Base-by-base conservation (phyloP, 768 basidiomycete genomes). In the Boletellus sp. region DNA sequence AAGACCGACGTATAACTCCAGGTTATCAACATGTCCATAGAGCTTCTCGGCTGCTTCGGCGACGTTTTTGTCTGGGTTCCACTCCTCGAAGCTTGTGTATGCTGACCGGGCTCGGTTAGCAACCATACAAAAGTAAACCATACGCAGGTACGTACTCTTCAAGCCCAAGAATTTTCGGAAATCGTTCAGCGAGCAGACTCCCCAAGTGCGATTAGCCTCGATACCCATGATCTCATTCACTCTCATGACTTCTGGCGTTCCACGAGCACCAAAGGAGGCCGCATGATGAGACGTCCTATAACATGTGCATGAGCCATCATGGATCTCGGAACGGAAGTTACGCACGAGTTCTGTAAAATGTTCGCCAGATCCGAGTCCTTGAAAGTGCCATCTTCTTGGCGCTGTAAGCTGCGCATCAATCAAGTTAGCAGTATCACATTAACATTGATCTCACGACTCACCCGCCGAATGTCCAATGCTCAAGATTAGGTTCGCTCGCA, bases 211-310 rank as follows among this genome's bases (percentile, higher is more conserved):
- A 60, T 79, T 85, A 50, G 84, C 75, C 57, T 87, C 81, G 40
- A 93, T 91, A 36, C 88, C 88, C 87, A 93, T 86, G 35, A 91
- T 74, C 63, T 94, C 91, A 53, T 90, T 79, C 22, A 90, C 61
- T 37, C 78, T 81, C 84, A 92, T 87, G 41, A 78, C 66, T n/a
- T 66, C 75, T 41, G 90, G 90, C 2, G 86, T 90, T 6, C 85
- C 81, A 17, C 86, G 80, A 19, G 90, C 90, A 48, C 85, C 73
- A 70, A 91, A 92, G 15, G 83, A 75, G 45, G 72, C 83, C 9
- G 89, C 90, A 38, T 84, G 78, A 52, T 84, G 77, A 52, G 84
- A 80, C 0, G 86, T 88, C 13, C 87, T 89, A 53, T 10, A 6
- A 51, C 2, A 15, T 20, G 3, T 7, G 7, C 1, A 20, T 60